Percentiles rank a stretch among this genome's conserved stretches.
Conservation (phyloP, 352 stramenopile genomes). For the Thalassiosira livingstoniorum region DNA sequence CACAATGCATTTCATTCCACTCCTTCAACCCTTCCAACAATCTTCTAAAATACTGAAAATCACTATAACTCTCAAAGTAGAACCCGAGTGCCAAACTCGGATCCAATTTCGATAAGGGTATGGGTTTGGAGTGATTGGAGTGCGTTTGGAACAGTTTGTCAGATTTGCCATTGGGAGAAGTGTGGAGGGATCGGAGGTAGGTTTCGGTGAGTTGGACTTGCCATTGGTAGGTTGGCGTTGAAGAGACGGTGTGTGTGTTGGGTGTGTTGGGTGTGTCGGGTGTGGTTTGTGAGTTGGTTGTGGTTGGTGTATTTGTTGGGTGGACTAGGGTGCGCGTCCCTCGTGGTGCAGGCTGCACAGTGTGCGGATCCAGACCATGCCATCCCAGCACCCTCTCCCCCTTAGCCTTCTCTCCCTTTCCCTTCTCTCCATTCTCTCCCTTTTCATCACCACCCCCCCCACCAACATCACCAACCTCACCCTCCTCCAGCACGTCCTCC, state of each 20-base stretch:
- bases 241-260: slow-evolving; percentile 82
- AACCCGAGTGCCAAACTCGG: slow-evolving; percentile 94
- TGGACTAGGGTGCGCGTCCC: slow-evolving; percentile 65
- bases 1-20: too few species aligned
- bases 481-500: slow-evolving; percentile 82
- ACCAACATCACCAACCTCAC: too few species aligned
- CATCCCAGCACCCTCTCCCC: slow-evolving; percentile 64
- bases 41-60: slow-evolving; percentile 69
- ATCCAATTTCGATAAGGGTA: slow-evolving; percentile 87
- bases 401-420: too few species aligned
- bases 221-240: slow-evolving; percentile 77
- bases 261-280: too few species aligned
- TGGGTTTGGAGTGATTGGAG: slow-evolving; percentile 68
- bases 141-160: slow-evolving; percentile 73
- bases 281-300: too few species aligned
- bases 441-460: too few species aligned
- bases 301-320: too few species aligned
- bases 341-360: slow-evolving; percentile 65
- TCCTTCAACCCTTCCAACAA: slow-evolving; percentile 50
- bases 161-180: slow-evolving; percentile 31
- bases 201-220: slow-evolving; percentile 59
- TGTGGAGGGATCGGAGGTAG: slow-evolving; percentile 78
- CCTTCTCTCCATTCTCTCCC: too few species aligned
- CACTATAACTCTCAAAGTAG: slow-evolving; percentile 86
- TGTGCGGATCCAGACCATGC: slow-evolving; percentile 84